Base-by-base conservation (phyloP, 2,329 filamentous ascomycete species). In the Dactylellina drechsleri region DNA sequence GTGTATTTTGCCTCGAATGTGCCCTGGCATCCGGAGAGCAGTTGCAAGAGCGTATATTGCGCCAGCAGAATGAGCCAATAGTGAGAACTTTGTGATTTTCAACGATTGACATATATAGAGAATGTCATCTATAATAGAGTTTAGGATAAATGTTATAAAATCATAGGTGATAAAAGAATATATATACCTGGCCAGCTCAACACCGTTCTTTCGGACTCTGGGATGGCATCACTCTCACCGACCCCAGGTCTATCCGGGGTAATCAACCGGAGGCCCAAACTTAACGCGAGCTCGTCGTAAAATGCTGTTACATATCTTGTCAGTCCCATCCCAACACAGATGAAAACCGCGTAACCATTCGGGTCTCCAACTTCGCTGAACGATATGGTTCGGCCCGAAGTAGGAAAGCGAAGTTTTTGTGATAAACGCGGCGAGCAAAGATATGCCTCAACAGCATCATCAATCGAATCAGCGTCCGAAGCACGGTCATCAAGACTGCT, bases 31-130 rank as follows among this genome's bases (percentile, higher is more conserved):
- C 52, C 95, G 91, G 52, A 99, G 85, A 0, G 95, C 95, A 0
- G 95, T 98, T 0, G 95, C 95, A 16, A 99, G 87, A 1, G 95
- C 95, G 80, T 99, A 99, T 61, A 99, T 96, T n/a, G 95, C 94
- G 15, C 95, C 95, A 0, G 95, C 95, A 0, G 94, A 98, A 82
- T 99, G 95, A 1, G 95, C 95, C 1, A 99, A 86, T 18, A 99
- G 91, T 5, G 94, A 98, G 81, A 99, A 99, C 78, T 97, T 96
- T 10, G 90, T 95, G 77, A 99, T 96, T 78, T 92, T 93, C 52
- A 99, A 86, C 13, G 91, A 86, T 80, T 97, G 92, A 81, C 95
- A 99, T 71, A 99, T 96, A 61, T 93, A 90, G 73, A 96, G 91
- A 13, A 99, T 92, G 82, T 99, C 95, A 78, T 90, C 88, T 84